Percentiles rank a stretch among this genome's conserved stretches.
phyloP scores from a whole-genome alignment of 2,329 filamentous ascomycete species.

The Coniochaeta prunicola region DNA sequence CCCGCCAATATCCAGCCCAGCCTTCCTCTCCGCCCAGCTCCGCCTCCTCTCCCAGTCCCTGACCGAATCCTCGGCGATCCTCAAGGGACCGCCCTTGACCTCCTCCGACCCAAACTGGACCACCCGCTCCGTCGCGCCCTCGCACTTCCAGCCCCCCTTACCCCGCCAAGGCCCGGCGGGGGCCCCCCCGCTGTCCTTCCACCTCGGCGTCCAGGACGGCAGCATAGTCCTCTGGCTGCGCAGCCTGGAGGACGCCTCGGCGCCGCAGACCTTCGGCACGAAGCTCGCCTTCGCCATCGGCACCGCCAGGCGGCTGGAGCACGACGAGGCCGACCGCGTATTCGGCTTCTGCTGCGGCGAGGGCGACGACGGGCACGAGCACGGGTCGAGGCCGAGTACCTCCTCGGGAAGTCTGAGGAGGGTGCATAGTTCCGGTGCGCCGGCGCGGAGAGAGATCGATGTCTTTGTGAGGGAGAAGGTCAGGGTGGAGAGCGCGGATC shows the following conservation, averaged over 20 bases:
- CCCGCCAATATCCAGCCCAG: slow-evolving; percentile 46
- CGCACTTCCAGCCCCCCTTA: slow-evolving; percentile 33
- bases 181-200: slow-evolving; percentile 67
- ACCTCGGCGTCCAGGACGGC: slow-evolving; percentile 63
- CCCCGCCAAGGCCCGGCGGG: slow-evolving; percentile 18
- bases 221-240: slow-evolving; percentile 63
- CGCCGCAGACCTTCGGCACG: slow-evolving; percentile 52
- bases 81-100: slow-evolving; percentile 44
- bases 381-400: slow-evolving; percentile 4
- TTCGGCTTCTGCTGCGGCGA: slow-evolving; percentile 52
- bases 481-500: slow-evolving; percentile 81
- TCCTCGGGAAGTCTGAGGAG: not conserved
- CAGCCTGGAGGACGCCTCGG: slow-evolving; percentile 60
- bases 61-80: slow-evolving; percentile 40
- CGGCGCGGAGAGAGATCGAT: slow-evolving; percentile 51
- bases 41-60: slow-evolving; percentile 48
- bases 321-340: slow-evolving; percentile 72
- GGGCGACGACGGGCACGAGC: slow-evolving; percentile 7
- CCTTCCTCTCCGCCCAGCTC: slow-evolving; percentile 47
- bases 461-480: slow-evolving; percentile 88
- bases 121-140: slow-evolving; percentile 31
- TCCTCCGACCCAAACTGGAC: slow-evolving; percentile 35
- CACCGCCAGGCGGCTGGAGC: slow-evolving; percentile 55
- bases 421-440: slow-evolving; percentile 14
- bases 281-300: slow-evolving; percentile 66